These are phyloP conservation scores for Cruciata laevipes DNA, from an alignment of 257 asterid genomes.

Conservation along the genomic window DNA sequence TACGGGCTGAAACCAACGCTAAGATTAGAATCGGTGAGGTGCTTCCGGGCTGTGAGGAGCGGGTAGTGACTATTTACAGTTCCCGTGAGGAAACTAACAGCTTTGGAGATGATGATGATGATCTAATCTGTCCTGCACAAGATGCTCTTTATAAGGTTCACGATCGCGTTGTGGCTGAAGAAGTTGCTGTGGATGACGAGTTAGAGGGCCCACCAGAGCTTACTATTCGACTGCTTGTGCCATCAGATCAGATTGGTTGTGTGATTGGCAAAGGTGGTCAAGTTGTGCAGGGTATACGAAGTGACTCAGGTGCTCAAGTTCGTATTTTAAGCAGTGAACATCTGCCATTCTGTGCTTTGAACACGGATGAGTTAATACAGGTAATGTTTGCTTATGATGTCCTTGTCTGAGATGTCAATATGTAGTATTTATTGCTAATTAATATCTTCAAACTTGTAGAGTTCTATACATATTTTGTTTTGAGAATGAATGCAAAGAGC, in stretches of 20 bases:
- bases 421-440: not conserved
- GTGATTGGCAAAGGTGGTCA: slow-evolving; percentile 55
- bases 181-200: slow-evolving; percentile 41
- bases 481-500: not conserved
- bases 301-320: slow-evolving; percentile 68
- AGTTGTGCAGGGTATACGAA: slow-evolving; percentile 40
- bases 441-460: not conserved
- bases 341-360: slow-evolving; percentile 86
- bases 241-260: slow-evolving; percentile 53
- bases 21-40: slow-evolving; percentile 77
- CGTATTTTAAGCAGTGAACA: slow-evolving; percentile 72
- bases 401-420: not conserved
- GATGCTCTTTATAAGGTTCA: slow-evolving; percentile 86
- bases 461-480: not conserved
- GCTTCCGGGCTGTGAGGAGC: slow-evolving; percentile 87
- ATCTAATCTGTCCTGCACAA: slow-evolving; percentile 63
- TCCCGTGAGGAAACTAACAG: slow-evolving; percentile 63
- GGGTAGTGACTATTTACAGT: slow-evolving; percentile 77
- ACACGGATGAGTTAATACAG: slow-evolving; percentile 84
- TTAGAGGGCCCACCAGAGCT: slow-evolving; percentile 49
- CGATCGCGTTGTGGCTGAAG: slow-evolving; percentile 61
- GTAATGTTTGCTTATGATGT: slow-evolving; percentile 23
- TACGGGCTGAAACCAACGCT: slow-evolving; percentile 76
- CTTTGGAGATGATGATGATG: slow-evolving; percentile 38
- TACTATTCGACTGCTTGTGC: slow-evolving; percentile 40